phyloP scores from a whole-genome alignment of 768 basidiomycete species.

The Podaxis sp. region DNA sequence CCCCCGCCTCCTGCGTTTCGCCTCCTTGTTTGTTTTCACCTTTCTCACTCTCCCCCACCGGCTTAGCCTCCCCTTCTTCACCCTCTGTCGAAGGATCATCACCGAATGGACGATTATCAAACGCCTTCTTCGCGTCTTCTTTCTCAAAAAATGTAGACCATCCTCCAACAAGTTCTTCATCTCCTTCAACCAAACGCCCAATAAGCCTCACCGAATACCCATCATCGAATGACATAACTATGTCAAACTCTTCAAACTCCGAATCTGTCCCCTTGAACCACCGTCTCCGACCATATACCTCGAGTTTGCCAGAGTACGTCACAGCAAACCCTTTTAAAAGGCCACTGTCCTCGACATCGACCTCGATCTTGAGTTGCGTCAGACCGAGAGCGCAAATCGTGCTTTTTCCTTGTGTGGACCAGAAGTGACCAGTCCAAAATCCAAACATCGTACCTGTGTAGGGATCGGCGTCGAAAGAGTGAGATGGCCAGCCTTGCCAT shows the following conservation, averaged over 20 bases:
- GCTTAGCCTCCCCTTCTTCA: not conserved
- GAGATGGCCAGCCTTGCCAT: conserved; percentile 2
- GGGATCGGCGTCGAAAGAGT: conserved; percentile 7
- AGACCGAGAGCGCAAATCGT: not conserved
- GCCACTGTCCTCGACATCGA: not conserved
- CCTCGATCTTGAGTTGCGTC: conserved; percentile 1
- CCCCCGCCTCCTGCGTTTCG: not conserved
- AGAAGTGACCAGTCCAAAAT: conserved; percentile 9
- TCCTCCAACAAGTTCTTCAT: conserved; percentile 5
- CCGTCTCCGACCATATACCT: not conserved
- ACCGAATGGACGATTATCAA: not conserved
- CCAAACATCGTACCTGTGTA: not conserved
- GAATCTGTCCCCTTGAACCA: not conserved
- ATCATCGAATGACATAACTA: conserved; percentile 13
- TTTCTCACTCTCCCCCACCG: not conserved
- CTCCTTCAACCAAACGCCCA: conserved; percentile 1
- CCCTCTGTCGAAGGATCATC: not conserved
- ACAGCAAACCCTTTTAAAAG: not conserved
- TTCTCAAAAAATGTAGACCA: not conserved
- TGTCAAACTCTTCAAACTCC: conserved; percentile 1
- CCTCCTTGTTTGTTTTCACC: too few relatives aligned
- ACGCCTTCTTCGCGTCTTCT: not conserved
- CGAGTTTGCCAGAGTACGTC: not conserved
- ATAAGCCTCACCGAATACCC: conserved; percentile 10
- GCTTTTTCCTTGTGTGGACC: not conserved